Conservation (phyloP, 139 green algal genomes). For the Chara braunii region DNA sequence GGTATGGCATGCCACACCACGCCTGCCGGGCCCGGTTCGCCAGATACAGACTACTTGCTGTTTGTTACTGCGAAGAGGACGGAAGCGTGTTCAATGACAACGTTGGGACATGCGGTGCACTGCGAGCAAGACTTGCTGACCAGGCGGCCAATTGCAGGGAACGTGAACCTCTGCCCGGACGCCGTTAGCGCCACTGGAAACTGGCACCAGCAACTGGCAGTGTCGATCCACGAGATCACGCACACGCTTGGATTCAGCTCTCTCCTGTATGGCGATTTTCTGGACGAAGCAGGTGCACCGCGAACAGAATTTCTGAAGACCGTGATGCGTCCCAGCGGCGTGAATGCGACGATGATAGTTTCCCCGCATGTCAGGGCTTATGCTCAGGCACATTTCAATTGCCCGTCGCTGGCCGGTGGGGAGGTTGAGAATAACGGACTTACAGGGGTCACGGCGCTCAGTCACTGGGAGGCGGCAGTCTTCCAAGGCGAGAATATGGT, state of each 20-base stretch:
- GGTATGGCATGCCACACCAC: not conserved
- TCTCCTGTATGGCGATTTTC: no score
- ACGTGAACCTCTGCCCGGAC: not conserved
- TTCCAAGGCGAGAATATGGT: slow-evolving; percentile 53
- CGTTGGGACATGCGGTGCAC: not conserved
- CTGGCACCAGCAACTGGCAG: no score
- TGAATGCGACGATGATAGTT: no score
- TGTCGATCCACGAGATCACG: no score
- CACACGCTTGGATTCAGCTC: no score
- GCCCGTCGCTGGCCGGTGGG: slow-evolving; percentile 44
- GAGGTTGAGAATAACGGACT: slow-evolving; percentile 58
- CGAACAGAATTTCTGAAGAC: no score
- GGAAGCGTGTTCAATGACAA: no score
- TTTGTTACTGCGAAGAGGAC: not conserved
- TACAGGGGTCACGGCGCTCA: slow-evolving; percentile 46
- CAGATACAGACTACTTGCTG: not conserved
- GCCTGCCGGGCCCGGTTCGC: not conserved
- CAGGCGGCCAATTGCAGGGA: not conserved
- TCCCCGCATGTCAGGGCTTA: no score
- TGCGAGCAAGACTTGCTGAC: not conserved
- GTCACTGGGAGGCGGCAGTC: slow-evolving; percentile 55
- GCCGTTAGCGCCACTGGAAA: no score
- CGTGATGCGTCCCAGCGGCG: no score
- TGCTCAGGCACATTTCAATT: slow-evolving; percentile 51
- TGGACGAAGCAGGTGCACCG: no score